Percentiles rank a stretch among this genome's conserved stretches.
Conservation (phyloP, 1,284 basidiomycete species). For the Termitomyces sp. region DNA sequence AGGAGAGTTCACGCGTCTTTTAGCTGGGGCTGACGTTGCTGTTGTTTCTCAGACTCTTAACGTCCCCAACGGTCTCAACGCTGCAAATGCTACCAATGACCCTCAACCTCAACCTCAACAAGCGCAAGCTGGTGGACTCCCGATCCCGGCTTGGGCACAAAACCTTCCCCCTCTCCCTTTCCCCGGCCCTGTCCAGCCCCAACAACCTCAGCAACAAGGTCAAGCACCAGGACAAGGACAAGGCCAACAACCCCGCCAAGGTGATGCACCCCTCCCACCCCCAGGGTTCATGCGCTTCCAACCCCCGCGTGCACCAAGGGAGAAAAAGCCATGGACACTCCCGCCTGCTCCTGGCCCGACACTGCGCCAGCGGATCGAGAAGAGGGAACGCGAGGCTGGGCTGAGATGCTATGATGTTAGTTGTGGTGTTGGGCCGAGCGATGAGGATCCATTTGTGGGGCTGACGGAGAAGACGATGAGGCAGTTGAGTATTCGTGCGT, state of each 20-base stretch:
- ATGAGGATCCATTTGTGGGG: conserved; percentile 58
- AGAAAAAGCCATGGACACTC: conserved; percentile 41
- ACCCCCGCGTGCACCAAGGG: conserved; percentile 17
- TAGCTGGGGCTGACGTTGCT: neutral
- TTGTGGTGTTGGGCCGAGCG: conserved; percentile 69
- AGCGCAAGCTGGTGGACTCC: neutral
- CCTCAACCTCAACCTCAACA: neutral
- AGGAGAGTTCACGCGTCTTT: neutral
- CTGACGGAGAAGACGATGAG: conserved; percentile 30
- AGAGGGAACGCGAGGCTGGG: conserved; percentile 61
- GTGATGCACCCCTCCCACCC: neutral
- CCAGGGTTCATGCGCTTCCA: neutral
- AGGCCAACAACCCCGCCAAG: neutral
- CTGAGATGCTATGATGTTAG: conserved; percentile 64
- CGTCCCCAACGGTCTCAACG: no score
- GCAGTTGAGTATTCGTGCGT: conserved; percentile 41
- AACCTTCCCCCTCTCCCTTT: neutral
- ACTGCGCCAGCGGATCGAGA: conserved; percentile 65
- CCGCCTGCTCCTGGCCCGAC: conserved; percentile 56
- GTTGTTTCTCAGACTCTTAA: neutral
- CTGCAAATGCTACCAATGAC: neutral
- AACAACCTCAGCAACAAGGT: neutral
- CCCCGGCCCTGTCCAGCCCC: neutral
- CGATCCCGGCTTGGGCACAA: neutral
- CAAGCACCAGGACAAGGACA: neutral